phyloP scores from a whole-genome alignment of 495 filamentous ascomycete species.

The Neurospora sp. region DNA sequence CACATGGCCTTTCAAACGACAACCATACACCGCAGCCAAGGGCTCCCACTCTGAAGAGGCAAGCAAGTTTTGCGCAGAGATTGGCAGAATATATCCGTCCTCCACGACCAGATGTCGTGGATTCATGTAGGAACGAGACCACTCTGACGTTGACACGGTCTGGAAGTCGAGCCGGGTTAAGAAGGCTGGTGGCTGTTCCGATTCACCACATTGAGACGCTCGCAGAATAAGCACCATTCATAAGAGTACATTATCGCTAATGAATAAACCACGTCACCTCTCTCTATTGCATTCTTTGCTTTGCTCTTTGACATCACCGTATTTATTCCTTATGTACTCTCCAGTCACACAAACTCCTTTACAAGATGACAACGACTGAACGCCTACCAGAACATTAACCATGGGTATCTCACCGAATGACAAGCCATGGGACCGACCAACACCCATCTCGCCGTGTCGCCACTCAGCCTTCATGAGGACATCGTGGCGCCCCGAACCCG shows the following conservation, averaged over 20 bases:
- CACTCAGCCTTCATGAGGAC: too few species aligned
- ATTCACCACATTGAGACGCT: not conserved
- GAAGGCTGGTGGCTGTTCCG: not conserved
- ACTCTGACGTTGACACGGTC: not conserved
- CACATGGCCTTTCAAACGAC: not conserved
- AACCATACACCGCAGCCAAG: conserved; percentile 2
- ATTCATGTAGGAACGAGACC: not conserved
- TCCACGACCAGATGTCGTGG: not conserved
- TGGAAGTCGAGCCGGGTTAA: not conserved
- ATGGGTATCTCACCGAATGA: too few species aligned
- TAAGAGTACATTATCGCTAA: not conserved
- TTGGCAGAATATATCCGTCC: conserved; percentile 22
- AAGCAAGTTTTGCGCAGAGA: conserved; percentile 18
- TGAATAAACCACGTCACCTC: not conserved
- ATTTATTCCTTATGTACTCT: not conserved
- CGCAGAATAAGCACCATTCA: not conserved
- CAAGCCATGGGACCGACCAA: too few species aligned
- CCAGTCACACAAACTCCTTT: not conserved
- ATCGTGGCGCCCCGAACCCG: too few species aligned
- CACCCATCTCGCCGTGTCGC: too few species aligned
- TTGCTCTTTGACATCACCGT: not conserved
- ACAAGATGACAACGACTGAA: not conserved
- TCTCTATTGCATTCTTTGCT: not conserved
- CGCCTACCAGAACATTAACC: too few species aligned
- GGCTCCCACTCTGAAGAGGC: conserved; percentile 6